Evolutionary conservation across 2,329 filamentous ascomycete genomes (phyloP), one percentile per base, ranked within the genome.

Genomic region (Teratosphaeria epicoccoides): DNA sequence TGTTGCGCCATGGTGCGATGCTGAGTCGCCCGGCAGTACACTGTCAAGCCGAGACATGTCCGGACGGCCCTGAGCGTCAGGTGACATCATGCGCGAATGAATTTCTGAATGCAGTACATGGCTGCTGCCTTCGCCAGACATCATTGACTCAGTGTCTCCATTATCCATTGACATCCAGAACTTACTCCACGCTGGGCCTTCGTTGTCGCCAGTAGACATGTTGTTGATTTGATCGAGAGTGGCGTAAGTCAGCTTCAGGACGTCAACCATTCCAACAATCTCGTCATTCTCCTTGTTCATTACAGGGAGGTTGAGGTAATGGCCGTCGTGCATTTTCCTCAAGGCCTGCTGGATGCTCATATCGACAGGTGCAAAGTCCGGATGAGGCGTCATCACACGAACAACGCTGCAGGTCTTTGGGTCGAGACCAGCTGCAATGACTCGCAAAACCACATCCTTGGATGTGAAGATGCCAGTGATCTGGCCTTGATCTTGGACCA

Each of bases 381-480:
- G 93, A 68, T 98, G 93, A 58, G 93, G 93, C 28, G 93, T 98
- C 93, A 98, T 98, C 60, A 98, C 93, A 62, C 93, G 85, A 59
- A 98, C 91, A 55, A 98, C 93, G 68, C 91, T 97, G 79, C 93
- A 98, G 65, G 85, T 97, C 54, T 83, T 79, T 45, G 93, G 93
- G 69, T 98, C 93, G 54, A 98, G 79, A 17, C 93, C 93, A 47
- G 93, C 93, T 50, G 93, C 93, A 72, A 98, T 98, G 55, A 98
- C 93, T 70, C 93, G 88, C 53, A 98, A 79, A 53, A 98, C 93
- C 48, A 98, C 91, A 73, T 98, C 93, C 75, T 98, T 98, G 76
- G 93, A 97, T 54, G 93, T 98, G 69, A 98, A 98, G 67, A 98
- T 98, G 72, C 93, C 93, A 50, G 93, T 98, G 66, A 98, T 97